Conservation (phyloP, 495 filamentous ascomycete genomes). For the Durotheca rogersii region DNA sequence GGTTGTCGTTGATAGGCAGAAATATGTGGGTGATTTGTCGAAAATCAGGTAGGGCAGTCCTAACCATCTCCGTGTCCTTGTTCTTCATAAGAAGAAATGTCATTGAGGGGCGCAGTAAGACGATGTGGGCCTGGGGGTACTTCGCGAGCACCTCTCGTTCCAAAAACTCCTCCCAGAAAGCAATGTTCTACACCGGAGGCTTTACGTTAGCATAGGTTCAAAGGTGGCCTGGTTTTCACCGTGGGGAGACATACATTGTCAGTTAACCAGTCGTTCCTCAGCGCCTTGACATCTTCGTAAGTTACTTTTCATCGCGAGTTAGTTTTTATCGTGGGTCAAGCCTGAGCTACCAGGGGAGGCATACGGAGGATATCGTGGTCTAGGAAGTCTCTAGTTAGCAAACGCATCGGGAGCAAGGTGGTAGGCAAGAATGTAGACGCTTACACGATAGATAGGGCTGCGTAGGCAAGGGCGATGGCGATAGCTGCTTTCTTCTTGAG, state of each 20-base stretch:
- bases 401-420: background rate
- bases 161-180: slow-evolving; percentile 98
- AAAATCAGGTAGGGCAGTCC: slow-evolving; percentile 77
- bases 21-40: slow-evolving; percentile 86
- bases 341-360: slow-evolving; percentile 15
- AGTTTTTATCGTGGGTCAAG: too few species aligned
- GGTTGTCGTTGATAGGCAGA: slow-evolving; percentile 90
- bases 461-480: slow-evolving; percentile 37
- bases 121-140: slow-evolving; percentile 78
- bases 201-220: slow-evolving; percentile 15
- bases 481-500: slow-evolving; percentile 32
- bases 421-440: slow-evolving; percentile 4
- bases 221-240: slow-evolving; percentile 15
- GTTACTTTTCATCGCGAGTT: slow-evolving; percentile 33
- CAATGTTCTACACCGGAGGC: slow-evolving; percentile 62
- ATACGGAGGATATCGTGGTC: slow-evolving; percentile 50
- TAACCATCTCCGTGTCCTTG: slow-evolving; percentile 70
- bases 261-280: slow-evolving; percentile 96
- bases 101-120: slow-evolving; percentile 91
- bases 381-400: slow-evolving; percentile 12
- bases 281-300: slow-evolving; percentile 77
- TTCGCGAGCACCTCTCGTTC: slow-evolving; percentile 80
- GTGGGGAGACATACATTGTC: slow-evolving; percentile 72
- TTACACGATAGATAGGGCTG: slow-evolving; percentile 48
- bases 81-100: slow-evolving; percentile 89